Evolutionary conservation across 768 basidiomycete species (phyloP).

Genomic region (Tylopilus felleus): DNA sequence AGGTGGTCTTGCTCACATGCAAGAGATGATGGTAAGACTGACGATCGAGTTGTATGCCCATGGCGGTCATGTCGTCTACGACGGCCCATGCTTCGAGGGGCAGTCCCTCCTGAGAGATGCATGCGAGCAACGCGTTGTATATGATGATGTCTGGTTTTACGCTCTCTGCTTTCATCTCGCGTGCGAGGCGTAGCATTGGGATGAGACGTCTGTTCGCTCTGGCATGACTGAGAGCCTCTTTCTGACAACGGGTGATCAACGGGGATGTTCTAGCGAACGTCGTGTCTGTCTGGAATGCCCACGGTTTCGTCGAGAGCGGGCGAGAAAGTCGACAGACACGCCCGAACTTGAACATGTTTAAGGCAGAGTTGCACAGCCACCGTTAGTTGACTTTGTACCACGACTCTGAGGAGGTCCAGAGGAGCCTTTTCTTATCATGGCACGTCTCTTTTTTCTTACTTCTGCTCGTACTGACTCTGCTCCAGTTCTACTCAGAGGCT

Average conservation of each 20-base stretch:
- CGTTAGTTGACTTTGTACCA: slow-evolving; percentile 14
- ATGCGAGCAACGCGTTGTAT: slow-evolving; percentile 56
- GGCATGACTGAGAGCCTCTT: slow-evolving; percentile 29
- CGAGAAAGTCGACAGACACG: background rate
- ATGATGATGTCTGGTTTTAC: slow-evolving; percentile 51
- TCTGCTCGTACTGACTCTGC: background rate
- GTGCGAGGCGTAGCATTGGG: slow-evolving; percentile 43
- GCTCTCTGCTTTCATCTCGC: slow-evolving; percentile 55
- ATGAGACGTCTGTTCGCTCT: slow-evolving; percentile 36
- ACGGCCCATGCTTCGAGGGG: slow-evolving; percentile 60
- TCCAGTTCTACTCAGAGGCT: slow-evolving; percentile 80
- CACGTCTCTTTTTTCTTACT: slow-evolving; percentile 1
- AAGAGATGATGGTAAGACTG: slow-evolving; percentile 59
- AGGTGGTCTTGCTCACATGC: slow-evolving; percentile 40
- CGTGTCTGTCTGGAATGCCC: slow-evolving; percentile 26
- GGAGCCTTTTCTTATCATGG: too few species aligned
- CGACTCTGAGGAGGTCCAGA: too few species aligned
- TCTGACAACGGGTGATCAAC: slow-evolving; percentile 31
- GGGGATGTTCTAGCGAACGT: slow-evolving; percentile 26
- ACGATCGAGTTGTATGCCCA: slow-evolving; percentile 46
- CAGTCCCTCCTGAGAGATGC: slow-evolving; percentile 41
- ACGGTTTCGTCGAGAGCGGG: background rate
- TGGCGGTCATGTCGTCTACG: slow-evolving; percentile 61
- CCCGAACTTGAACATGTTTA: slow-evolving; percentile 7
- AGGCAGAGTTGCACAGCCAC: slow-evolving; percentile 23